These are phyloP conservation scores for Nemania sp. DNA, from an alignment of 2,329 filamentous ascomycete genomes.

Conservation along the genomic window DNA sequence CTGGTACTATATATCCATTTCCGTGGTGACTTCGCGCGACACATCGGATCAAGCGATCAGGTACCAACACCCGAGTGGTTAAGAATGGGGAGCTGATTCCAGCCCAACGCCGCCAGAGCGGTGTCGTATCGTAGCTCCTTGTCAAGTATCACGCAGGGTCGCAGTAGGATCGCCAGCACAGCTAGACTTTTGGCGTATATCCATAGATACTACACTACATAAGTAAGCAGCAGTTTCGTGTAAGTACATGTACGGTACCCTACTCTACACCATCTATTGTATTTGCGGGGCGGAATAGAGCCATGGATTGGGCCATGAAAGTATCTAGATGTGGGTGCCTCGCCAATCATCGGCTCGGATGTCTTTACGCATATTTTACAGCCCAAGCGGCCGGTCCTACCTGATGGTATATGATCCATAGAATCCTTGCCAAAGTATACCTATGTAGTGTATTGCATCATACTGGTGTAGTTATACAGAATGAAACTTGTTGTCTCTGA, in stretches of 20 bases:
- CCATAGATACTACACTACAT: not conserved
- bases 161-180: slow-evolving; percentile 39
- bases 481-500: slow-evolving; percentile 7
- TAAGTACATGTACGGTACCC: not conserved
- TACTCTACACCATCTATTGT: too few relatives aligned
- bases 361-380: slow-evolving; percentile 11
- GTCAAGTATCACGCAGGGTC: slow-evolving; percentile 37
- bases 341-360: slow-evolving; percentile 15
- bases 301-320: slow-evolving; percentile 22
- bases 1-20: not conserved
- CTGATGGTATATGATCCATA: slow-evolving; percentile 15
- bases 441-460: too few relatives aligned
- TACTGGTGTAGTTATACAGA: too few relatives aligned
- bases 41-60: slow-evolving; percentile 35
- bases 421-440: slow-evolving; percentile 7
- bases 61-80: slow-evolving; percentile 36
- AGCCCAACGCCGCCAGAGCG: slow-evolving; percentile 36
- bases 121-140: slow-evolving; percentile 36
- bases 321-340: slow-evolving; percentile 14
- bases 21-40: slow-evolving; percentile 20
- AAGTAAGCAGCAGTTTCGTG: too few relatives aligned
- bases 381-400: slow-evolving; percentile 16
- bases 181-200: slow-evolving; percentile 27
- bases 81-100: slow-evolving; percentile 31
- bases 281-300: slow-evolving; percentile 24